Evolutionary conservation across 2,329 filamentous ascomycete species (phyloP).

Genomic region (Seiridium cupressi): DNA sequence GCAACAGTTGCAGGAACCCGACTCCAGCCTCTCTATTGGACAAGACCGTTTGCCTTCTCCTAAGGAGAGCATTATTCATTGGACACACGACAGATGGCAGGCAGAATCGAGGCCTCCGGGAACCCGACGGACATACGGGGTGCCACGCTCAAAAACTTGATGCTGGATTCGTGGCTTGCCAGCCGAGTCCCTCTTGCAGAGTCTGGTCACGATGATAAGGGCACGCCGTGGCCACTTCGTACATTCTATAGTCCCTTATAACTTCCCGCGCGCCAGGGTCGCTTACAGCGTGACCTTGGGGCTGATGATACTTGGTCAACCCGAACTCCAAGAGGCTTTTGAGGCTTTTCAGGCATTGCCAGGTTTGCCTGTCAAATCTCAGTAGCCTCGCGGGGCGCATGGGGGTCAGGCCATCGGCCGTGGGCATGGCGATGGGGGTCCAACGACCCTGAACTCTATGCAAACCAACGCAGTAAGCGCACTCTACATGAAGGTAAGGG

Average conservation of each 20-base stretch:
- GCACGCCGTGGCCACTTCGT: not conserved
- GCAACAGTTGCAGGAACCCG: not conserved
- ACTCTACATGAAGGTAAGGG: not conserved
- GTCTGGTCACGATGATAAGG: not conserved
- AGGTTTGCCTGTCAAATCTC: conserved; percentile 2
- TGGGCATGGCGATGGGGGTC: not conserved
- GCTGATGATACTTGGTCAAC: not conserved
- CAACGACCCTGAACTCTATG: not conserved
- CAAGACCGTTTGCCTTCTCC: conserved; percentile 23
- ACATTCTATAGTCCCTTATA: not conserved
- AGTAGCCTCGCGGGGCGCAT: not conserved
- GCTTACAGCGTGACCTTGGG: too few species aligned
- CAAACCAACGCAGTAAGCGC: not conserved
- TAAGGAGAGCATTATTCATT: conserved; percentile 19
- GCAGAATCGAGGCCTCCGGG: too few species aligned
- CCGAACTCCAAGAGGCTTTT: not conserved
- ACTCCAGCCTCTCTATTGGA: conserved; percentile 17
- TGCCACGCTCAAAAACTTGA: too few species aligned
- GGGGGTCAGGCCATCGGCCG: not conserved
- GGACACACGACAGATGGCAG: not conserved
- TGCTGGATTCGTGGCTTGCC: too few species aligned
- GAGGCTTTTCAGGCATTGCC: not conserved
- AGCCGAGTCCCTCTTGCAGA: conserved; percentile 6
- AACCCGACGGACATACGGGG: too few species aligned
- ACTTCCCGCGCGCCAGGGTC: not conserved